Evolutionary conservation across 2,329 filamentous ascomycete species (phyloP), one percentile per base, ranked within the genome.

Genomic region (Whalleya microplaca): DNA sequence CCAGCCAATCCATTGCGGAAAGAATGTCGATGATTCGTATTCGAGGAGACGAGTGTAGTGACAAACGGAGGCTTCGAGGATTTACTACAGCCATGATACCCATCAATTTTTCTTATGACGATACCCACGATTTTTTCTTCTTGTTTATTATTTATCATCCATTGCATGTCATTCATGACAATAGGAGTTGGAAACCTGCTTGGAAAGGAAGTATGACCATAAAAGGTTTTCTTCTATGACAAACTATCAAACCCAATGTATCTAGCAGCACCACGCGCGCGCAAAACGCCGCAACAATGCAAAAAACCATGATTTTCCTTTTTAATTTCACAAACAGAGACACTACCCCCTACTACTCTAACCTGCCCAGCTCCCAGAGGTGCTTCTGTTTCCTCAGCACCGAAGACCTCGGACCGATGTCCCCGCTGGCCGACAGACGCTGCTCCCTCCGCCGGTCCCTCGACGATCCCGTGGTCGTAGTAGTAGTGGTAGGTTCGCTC

Each of bases 301-400:
- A 37, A 37, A 37, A 37, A 3, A 37, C 32, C 32, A 37, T 7
- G 14, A 37, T 37, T 37, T 37, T 27, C 23, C 23, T 9, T 9
- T 27, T 27, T 9, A 27, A 27, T 37, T 37, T 37, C 8, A 37
- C 14, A 37, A 8, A 14, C 14, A 37, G 10, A 16, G 3, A 37
- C 3, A 12, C 14, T 6, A 37, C 23, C 32, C n/a, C n/a, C n/a
- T n/a, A n/a, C n/a, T n/a, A n/a, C n/a, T n/a, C n/a, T n/a, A 37
- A 37, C 32, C 32, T 8, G 14, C 8, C 32, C 10, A 14, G 14
- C 32, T 37, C 32, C 32, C 8, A 37, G 14, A 12, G 32, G 10
- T 37, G 32, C 9, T 37, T 55, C 49, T 58, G 60, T 20, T 63
- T 63, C 45, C 48, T 51, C 12, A 63, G 52, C 41, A 63, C 57